Evolutionary conservation across 2,329 filamentous ascomycete species (phyloP).

Genomic region (Colletotrichum destructivum): DNA sequence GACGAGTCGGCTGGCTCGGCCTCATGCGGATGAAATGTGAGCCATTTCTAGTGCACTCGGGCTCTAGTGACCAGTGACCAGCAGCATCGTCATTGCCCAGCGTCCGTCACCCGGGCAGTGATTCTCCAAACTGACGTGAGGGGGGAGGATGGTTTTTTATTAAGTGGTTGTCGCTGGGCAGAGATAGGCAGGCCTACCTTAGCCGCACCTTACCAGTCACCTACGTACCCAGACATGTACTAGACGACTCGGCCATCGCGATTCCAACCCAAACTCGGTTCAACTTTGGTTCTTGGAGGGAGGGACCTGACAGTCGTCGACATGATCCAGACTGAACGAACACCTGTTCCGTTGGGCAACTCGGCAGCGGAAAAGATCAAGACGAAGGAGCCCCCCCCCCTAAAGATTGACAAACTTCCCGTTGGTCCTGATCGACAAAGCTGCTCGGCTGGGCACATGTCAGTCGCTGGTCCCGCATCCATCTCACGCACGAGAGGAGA

Average conservation of each 20-base stretch:
- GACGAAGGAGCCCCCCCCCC: conserved; percentile 22
- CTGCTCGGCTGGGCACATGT: conserved; percentile 36
- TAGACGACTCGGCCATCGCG: not conserved
- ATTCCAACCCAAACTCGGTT: not conserved
- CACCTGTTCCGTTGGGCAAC: not conserved
- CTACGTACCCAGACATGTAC: not conserved
- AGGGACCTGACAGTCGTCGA: not conserved
- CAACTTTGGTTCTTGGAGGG: not conserved
- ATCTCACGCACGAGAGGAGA: conserved; percentile 16
- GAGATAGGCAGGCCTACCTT: not conserved
- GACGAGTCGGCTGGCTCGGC: too few species aligned
- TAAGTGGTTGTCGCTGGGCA: not conserved
- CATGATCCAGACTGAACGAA: too few species aligned
- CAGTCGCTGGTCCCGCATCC: conserved; percentile 22
- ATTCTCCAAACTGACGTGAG: not conserved
- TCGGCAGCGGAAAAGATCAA: conserved; percentile 22
- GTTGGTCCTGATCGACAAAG: conserved; percentile 31
- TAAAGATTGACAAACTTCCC: conserved; percentile 25
- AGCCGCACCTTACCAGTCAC: too few species aligned
- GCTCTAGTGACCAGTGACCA: not conserved
- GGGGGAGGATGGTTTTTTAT: not conserved
- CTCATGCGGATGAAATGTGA: not conserved
- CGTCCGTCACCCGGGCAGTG: conserved; percentile 1
- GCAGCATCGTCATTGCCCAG: conserved; percentile 14
- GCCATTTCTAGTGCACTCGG: not conserved